A percentile compares a stretch with the other conserved stretches of the same genome.
Conservation (phyloP, 306 rosid species). For the Cicer pinnatifidum region DNA sequence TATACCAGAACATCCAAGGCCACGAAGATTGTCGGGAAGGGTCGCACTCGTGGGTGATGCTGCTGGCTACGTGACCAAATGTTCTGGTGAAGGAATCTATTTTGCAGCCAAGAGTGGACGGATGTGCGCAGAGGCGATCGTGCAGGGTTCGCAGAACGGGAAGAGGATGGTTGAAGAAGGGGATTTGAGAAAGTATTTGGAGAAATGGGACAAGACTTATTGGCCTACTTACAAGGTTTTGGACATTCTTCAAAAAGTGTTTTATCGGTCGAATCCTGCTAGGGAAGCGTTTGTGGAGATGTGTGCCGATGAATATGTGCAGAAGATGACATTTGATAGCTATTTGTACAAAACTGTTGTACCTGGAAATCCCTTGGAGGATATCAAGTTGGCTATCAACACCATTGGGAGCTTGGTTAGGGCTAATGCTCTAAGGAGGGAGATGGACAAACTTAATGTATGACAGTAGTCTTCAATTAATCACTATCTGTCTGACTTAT, state of each 20-base stretch:
- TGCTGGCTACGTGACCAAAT: slow-evolving; percentile 96
- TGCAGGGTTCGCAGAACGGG: slow-evolving; percentile 91
- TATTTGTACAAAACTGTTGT: slow-evolving; percentile 89
- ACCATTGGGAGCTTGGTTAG: slow-evolving; percentile 96
- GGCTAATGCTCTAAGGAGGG: slow-evolving; percentile 85
- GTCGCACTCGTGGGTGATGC: slow-evolving; percentile 96
- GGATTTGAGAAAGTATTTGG: slow-evolving; percentile 88
- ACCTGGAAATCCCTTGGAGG: slow-evolving; percentile 90
- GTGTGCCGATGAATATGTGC: slow-evolving; percentile 98
- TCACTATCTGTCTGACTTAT: slow-evolving; percentile 8
- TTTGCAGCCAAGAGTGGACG: slow-evolving; percentile 98
- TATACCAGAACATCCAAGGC: slow-evolving; percentile 97
- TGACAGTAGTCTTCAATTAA: slow-evolving; percentile 37
- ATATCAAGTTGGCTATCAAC: slow-evolving; percentile 90
- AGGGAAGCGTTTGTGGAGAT: slow-evolving; percentile 98
- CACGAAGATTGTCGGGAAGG: slow-evolving; percentile 69
- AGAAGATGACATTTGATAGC: slow-evolving; percentile 98
- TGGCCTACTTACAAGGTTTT: slow-evolving; percentile 98
- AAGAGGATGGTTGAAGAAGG: slow-evolving; percentile 91
- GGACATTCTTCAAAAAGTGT: slow-evolving; percentile 97
- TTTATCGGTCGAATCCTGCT: slow-evolving; percentile 93
- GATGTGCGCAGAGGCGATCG: slow-evolving; percentile 96
- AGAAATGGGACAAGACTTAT: slow-evolving; percentile 97
- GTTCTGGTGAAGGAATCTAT: slow-evolving; percentile 97
- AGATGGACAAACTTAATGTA: slow-evolving; percentile 83